Base-by-base conservation (phyloP, 129 eudicot species). In the Kitagawia praeruptora region DNA sequence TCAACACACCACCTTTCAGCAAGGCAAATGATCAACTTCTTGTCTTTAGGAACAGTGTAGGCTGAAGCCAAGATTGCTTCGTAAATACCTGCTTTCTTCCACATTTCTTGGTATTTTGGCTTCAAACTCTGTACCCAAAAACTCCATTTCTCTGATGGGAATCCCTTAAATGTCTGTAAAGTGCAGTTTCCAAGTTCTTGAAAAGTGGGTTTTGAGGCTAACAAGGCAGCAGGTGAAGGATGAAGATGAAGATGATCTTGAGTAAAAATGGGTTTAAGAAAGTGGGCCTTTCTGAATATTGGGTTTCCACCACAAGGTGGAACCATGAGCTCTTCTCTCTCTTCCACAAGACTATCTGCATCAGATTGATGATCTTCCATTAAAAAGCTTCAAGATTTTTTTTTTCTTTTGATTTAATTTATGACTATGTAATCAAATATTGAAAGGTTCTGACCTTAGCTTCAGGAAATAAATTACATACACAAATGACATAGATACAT, bases 1-100 rank as follows among this genome's bases (percentile, higher is more conserved):
- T 80, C 82, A 0, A 84, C 66, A 49, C 85, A 82, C 89, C 89
- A 88, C 53, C 54, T 85, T 41, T 88, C 85, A 0, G 78, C 75
- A 46, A 85, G 77, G 49, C 82, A 80, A 6, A 81, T 51, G 2
- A 85, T 63, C 8, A 85, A 38, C 6, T 47, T 66, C 28, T 73
- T 51, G 54, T 85, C 80, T 78, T 56, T 49, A 1, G 78, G 82
- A 66, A 85, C 63, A 27, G 56, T 49, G 48, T 71, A 76, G 4
- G 74, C 48, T 14, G 89, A 85, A 81, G 82, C 66, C 83, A 76
- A 51, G 48, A 87, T 78, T 13, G 87, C 84, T 6, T 83, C 76
- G 28, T 41, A 27, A 15, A 86, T 74, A 7, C 83, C 85, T 41
- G 46, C 82, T 66, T 45, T 28, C 67, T 72, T 77, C 86, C 90